Percentiles rank a stretch among this genome's conserved stretches.
Evolutionary conservation across 2,329 filamentous ascomycete genomes (phyloP).

Genomic region (Trichophyton rubrum): DNA sequence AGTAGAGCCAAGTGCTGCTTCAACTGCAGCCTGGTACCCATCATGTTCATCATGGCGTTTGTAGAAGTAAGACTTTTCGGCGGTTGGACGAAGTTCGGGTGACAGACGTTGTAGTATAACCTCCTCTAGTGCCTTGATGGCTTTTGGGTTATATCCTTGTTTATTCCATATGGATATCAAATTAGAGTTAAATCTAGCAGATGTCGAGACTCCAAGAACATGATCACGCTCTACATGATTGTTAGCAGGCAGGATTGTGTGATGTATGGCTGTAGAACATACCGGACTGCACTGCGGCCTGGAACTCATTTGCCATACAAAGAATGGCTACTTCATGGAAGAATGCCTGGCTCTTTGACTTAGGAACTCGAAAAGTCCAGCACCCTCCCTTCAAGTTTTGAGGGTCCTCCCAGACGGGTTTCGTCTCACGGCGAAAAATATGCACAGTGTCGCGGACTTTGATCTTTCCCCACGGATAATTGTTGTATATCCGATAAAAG

Average conservation of each 20-base stretch:
- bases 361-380: constrained; percentile 85
- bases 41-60: constrained; percentile 83
- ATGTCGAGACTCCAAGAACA: constrained; percentile 76
- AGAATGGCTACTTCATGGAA: constrained; percentile 27
- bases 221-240: constrained; percentile 56
- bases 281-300: constrained; percentile 66
- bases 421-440: constrained; percentile 66
- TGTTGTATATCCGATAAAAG: constrained; percentile 74
- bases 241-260: not conserved
- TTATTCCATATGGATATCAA: constrained; percentile 91
- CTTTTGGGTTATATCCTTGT: constrained; percentile 65
- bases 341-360: constrained; percentile 48
- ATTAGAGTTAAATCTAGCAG: constrained; percentile 77
- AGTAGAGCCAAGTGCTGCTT: not conserved
- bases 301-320: constrained; percentile 29
- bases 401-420: constrained; percentile 71
- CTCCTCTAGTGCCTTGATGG: constrained; percentile 60
- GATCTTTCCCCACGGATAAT: constrained; percentile 63
- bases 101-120: constrained; percentile 64
- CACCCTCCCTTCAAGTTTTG: constrained; percentile 75
- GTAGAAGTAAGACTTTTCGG: constrained; percentile 49
- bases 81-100: constrained; percentile 57
- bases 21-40: constrained; percentile 50
- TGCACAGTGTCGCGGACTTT: constrained; percentile 67
- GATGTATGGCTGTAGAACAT: constrained; percentile 30